These are phyloP conservation scores for Babjeviella inositovora DNA, from an alignment of 805 yeast species.

Conservation along the genomic window DNA sequence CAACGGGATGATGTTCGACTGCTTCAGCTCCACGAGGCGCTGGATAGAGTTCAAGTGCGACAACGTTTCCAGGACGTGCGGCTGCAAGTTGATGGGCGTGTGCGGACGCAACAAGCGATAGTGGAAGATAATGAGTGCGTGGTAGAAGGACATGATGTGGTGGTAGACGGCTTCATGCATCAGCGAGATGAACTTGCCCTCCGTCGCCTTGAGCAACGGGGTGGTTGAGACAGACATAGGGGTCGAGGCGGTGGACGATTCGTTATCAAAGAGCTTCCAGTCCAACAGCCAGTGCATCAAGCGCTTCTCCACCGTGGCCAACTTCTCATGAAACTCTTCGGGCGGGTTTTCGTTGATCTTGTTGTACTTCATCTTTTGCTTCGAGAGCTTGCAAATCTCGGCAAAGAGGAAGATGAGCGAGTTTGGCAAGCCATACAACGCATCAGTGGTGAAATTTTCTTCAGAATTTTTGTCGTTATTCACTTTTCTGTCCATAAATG, in stretches of 20 bases:
- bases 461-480: slow-evolving; percentile 32
- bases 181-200: slow-evolving; percentile 23
- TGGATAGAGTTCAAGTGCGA: slow-evolving; percentile 50
- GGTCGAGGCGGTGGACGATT: slow-evolving; percentile 2
- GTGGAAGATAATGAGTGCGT: slow-evolving; percentile 57
- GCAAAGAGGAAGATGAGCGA: slow-evolving; percentile 59
- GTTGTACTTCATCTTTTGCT: slow-evolving; percentile 40
- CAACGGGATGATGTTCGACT: slow-evolving; percentile 42
- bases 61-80: slow-evolving; percentile 42
- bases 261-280: slow-evolving; percentile 37
- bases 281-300: slow-evolving; percentile 57
- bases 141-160: slow-evolving; percentile 67
- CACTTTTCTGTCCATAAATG: slow-evolving; percentile 22
- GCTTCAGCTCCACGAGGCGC: slow-evolving; percentile 24
- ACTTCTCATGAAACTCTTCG: slow-evolving; percentile 10
- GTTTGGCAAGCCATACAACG: slow-evolving; percentile 74
- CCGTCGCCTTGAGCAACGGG: background rate
- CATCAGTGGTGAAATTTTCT: slow-evolving; percentile 56
- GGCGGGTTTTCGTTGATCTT: slow-evolving; percentile 15
- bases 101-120: slow-evolving; percentile 44
- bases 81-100: slow-evolving; percentile 41
- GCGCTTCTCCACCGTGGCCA: slow-evolving; percentile 26
- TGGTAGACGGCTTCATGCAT: slow-evolving; percentile 64
- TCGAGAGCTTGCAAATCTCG: slow-evolving; percentile 50
- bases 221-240: too few species aligned